Conservation (phyloP, 495 filamentous ascomycete species). For the Rostrohypoxylon terebratum region DNA sequence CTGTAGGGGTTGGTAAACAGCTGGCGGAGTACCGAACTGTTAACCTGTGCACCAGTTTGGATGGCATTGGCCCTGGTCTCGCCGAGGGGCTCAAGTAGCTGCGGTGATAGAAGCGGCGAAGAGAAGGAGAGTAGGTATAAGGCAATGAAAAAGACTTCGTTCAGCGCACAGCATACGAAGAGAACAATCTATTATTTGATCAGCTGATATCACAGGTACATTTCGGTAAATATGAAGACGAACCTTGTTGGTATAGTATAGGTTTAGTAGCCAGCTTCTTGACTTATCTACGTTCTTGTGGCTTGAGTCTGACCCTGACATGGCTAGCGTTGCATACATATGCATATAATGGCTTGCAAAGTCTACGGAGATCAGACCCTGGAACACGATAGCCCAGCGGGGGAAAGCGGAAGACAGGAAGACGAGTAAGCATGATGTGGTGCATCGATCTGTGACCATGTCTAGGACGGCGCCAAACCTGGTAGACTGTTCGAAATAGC, state of each 20-base stretch:
- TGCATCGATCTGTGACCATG: conserved; percentile 93
- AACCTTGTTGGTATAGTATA: conserved; percentile 98
- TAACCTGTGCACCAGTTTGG: conserved; percentile 73
- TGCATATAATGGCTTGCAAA: conserved; percentile 98
- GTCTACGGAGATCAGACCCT: conserved; percentile 89
- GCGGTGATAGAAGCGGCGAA: conserved; percentile 84
- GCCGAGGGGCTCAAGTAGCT: conserved; percentile 70
- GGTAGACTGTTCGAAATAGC: conserved; percentile 88
- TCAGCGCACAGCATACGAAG: conserved; percentile 88
- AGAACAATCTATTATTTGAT: conserved; percentile 76
- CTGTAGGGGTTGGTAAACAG: conserved; percentile 87
- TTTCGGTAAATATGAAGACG: conserved; percentile 40
- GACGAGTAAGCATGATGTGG: conserved; percentile 91
- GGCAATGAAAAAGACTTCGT: conserved; percentile 97
- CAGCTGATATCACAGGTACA: conserved; percentile 21
- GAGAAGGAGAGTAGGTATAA: conserved; percentile 98
- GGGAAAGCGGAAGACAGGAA: conserved; percentile 94
- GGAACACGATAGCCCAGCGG: conserved; percentile 91
- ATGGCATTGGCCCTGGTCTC: conserved; percentile 62
- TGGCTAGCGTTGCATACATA: conserved; percentile 91
- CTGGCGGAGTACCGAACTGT: conserved; percentile 69
- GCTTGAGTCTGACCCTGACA: conserved; percentile 80
- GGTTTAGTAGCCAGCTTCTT: conserved; percentile 83
- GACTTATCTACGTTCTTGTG: conserved; percentile 93
- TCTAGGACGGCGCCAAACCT: conserved; percentile 95